Base-by-base conservation (phyloP, 228 moss, liverwort and hornwort genomes). In the Sphagnum magellanicum region DNA sequence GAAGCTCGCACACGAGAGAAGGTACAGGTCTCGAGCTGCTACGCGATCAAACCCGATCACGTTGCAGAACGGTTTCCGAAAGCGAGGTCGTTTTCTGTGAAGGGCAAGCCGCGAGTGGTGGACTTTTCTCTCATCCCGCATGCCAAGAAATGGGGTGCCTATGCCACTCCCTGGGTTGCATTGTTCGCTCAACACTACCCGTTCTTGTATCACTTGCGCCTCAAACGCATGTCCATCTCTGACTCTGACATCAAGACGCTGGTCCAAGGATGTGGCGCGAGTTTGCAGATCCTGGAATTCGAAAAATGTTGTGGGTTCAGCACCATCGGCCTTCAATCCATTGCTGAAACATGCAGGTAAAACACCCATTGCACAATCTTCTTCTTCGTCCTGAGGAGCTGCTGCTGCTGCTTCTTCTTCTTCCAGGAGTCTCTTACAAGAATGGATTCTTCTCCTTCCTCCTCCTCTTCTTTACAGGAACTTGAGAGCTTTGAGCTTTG, bases 91-190 rank as follows among this genome's bases (percentile, higher is more conserved):
- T 75, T 87, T 51, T 79, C 79, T 48, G 75, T 87, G 50, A 87
- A 87, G 70, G 87, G 87, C 49, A 81, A 87, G 65, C 87, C 87
- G 63, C 81, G 87, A 4, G 81, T 87, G 68, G 84, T 77, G 8
- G 87, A 87, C 15, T 87, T 69, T 16, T 79, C 81, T 7, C 79
- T 87, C 16, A 73, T 87, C 4, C 87, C 87, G 6, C 75, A 74
- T 50, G 68, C 74, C 9, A 84, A 87, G 12, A 50, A 70, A 2
- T 87, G 87, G 87, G 87, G 87, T 14, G 87, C 87, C 16, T 87
- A 77, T 52, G 84, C 84, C 10, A 70, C 68, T 53, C 87, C 87
- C 6, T 87, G 87, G 87, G 81, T 87, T 50, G 73, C 77, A 0
- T 17, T 81, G 13, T 6, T 87, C 64, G 74, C 69, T 7, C 46